phyloP scores from a whole-genome alignment of 2,329 filamentous ascomycete genomes.

The Exophiala sp. region DNA sequence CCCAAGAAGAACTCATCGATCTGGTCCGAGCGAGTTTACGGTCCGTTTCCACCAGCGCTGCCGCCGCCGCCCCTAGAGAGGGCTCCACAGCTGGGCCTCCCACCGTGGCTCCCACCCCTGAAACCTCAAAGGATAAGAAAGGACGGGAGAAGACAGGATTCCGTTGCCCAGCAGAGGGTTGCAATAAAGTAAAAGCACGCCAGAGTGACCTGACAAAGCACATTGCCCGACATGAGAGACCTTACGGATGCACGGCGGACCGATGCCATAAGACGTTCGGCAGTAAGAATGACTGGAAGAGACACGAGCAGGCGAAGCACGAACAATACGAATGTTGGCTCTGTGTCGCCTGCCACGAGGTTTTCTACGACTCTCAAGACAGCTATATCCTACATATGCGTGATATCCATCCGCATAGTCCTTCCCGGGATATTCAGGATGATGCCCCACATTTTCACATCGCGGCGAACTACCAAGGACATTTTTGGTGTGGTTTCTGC shows the following conservation, averaged over 20 bases:
- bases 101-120: slow-evolving; percentile 1
- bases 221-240: slow-evolving; percentile 69
- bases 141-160: slow-evolving; percentile 4
- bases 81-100: slow-evolving; percentile 7
- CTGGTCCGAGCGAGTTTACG: slow-evolving; percentile 10
- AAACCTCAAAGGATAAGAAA: neutral
- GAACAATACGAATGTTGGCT: slow-evolving; percentile 65
- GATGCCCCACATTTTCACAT: slow-evolving; percentile 51
- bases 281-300: slow-evolving; percentile 92
- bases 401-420: slow-evolving; percentile 2
- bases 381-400: slow-evolving; percentile 52
- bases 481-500: slow-evolving; percentile 90
- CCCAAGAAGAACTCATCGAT: slow-evolving; percentile 12
- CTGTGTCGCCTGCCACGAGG: slow-evolving; percentile 43
- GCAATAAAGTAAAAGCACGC: slow-evolving; percentile 19
- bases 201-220: slow-evolving; percentile 60
- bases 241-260: slow-evolving; percentile 72
- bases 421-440: slow-evolving; percentile 30
- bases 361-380: slow-evolving; percentile 22
- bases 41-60: slow-evolving; percentile 5
- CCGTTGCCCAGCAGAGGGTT: slow-evolving; percentile 12
- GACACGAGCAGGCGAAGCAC: slow-evolving; percentile 79
- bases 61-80: slow-evolving; percentile 9
- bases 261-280: slow-evolving; percentile 69
- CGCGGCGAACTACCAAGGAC: slow-evolving; percentile 56